Evolutionary conservation across 1,284 basidiomycete genomes (phyloP).

Genomic region (Malassezia dermatis): DNA sequence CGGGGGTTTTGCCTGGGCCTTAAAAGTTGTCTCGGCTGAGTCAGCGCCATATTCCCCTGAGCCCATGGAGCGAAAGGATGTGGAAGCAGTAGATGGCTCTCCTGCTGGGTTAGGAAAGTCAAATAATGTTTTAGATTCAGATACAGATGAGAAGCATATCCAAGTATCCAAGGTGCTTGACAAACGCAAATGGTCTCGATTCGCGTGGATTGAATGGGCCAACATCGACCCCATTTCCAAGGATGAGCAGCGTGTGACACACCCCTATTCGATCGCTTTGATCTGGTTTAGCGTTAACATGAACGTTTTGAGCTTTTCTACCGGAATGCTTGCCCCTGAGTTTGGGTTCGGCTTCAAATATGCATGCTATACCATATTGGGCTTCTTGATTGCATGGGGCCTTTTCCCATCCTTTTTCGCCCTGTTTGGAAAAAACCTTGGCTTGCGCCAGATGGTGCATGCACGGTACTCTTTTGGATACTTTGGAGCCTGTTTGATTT

Average conservation of each 20-base stretch:
- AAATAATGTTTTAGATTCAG: background rate
- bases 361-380: constrained; percentile 47
- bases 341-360: constrained; percentile 54
- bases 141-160: background rate
- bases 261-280: background rate
- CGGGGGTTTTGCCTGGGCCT: background rate
- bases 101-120: background rate
- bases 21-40: background rate
- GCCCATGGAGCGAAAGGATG: background rate
- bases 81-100: background rate
- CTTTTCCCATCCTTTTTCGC: constrained; percentile 30
- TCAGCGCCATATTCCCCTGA: background rate
- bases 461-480: constrained; percentile 56
- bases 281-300: constrained; percentile 16
- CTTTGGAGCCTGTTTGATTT: constrained; percentile 55
- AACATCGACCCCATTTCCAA: constrained; percentile 9
- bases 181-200: background rate
- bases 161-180: background rate
- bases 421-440: constrained; percentile 56
- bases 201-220: constrained; percentile 11
- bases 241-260: constrained; percentile 8
- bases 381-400: constrained; percentile 48
- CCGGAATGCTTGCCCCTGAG: constrained; percentile 55
- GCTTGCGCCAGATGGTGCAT: constrained; percentile 57
- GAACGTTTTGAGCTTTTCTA: constrained; percentile 52